Conservation (phyloP, 768 basidiomycete genomes). For the Hypholoma fasciculare region DNA sequence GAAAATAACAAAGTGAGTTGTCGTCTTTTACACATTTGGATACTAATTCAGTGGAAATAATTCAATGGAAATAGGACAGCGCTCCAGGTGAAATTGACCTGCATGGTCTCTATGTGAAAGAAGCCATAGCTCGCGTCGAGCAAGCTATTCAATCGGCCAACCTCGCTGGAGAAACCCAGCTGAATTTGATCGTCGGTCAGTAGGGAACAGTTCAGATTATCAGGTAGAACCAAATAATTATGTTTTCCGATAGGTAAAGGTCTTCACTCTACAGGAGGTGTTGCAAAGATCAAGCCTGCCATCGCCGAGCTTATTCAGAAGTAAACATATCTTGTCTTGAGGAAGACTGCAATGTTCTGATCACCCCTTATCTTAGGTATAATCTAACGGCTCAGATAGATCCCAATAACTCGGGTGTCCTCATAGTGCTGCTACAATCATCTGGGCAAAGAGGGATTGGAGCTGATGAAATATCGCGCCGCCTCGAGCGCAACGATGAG, state of each 20-base stretch:
- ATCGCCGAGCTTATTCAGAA: slow-evolving; percentile 85
- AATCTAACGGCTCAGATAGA: slow-evolving; percentile 74
- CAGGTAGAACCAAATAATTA: neutral
- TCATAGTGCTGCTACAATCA: slow-evolving; percentile 66
- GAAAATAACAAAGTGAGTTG: slow-evolving; percentile 72
- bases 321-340: slow-evolving; percentile 35
- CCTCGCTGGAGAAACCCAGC: slow-evolving; percentile 55
- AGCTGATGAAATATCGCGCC: slow-evolving; percentile 57
- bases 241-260: slow-evolving; percentile 64
- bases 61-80: slow-evolving; percentile 46
- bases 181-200: slow-evolving; percentile 85
- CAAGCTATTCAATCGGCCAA: slow-evolving; percentile 68
- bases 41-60: neutral
- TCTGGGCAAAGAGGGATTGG: slow-evolving; percentile 41
- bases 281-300: slow-evolving; percentile 90
- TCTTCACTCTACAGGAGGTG: slow-evolving; percentile 73
- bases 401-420: slow-evolving; percentile 79
- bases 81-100: slow-evolving; percentile 79
- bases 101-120: slow-evolving; percentile 92
- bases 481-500: slow-evolving; percentile 51
- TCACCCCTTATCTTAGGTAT: slow-evolving; percentile 45
- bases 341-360: neutral
- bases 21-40: neutral
- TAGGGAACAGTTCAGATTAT: slow-evolving; percentile 9
- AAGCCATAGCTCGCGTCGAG: slow-evolving; percentile 80